phyloP scores from a whole-genome alignment of 768 basidiomycete genomes.

The Auriculariales sp. region DNA sequence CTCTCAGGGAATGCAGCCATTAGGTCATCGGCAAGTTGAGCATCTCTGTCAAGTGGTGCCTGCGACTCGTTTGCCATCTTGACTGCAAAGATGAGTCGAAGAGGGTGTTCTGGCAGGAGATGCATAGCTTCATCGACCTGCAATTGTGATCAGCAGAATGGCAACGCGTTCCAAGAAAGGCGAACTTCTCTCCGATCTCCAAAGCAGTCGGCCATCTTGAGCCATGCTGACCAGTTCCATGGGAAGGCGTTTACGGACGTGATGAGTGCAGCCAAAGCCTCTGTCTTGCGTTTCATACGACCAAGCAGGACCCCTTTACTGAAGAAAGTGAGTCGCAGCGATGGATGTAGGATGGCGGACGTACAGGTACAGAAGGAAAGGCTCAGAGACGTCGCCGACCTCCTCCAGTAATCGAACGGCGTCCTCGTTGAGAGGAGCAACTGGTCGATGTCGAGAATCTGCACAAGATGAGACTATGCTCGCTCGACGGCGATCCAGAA shows the following conservation, averaged over 20 bases:
- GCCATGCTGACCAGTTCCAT: slow-evolving; percentile 96
- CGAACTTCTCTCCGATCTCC: slow-evolving; percentile 75
- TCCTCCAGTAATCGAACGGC: slow-evolving; percentile 47
- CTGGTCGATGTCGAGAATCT: slow-evolving; percentile 59
- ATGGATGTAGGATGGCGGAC: not conserved
- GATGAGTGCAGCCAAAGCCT: slow-evolving; percentile 72
- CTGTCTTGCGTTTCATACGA: slow-evolving; percentile 63
- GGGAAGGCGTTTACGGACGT: slow-evolving; percentile 63
- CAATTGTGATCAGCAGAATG: not conserved
- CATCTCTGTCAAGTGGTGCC: slow-evolving; percentile 74
- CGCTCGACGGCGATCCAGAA: slow-evolving; percentile 3
- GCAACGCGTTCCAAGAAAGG: not conserved
- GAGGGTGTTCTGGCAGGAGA: slow-evolving; percentile 4
- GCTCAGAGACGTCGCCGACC: too few species aligned
- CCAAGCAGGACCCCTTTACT: slow-evolving; percentile 79
- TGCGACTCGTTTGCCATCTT: slow-evolving; percentile 83
- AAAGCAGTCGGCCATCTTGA: slow-evolving; percentile 62
- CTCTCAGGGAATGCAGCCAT: slow-evolving; percentile 70
- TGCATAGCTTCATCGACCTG: slow-evolving; percentile 2
- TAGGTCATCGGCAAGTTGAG: slow-evolving; percentile 67
- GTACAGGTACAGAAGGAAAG: slow-evolving; percentile 76
- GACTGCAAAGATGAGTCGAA: slow-evolving; percentile 53
- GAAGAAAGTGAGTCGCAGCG: slow-evolving; percentile 8
- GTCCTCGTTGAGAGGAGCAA: slow-evolving; percentile 46
- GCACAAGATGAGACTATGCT: slow-evolving; percentile 2